Conservation (phyloP, 208 protist genomes). For the Wallacemonas sp. region DNA sequence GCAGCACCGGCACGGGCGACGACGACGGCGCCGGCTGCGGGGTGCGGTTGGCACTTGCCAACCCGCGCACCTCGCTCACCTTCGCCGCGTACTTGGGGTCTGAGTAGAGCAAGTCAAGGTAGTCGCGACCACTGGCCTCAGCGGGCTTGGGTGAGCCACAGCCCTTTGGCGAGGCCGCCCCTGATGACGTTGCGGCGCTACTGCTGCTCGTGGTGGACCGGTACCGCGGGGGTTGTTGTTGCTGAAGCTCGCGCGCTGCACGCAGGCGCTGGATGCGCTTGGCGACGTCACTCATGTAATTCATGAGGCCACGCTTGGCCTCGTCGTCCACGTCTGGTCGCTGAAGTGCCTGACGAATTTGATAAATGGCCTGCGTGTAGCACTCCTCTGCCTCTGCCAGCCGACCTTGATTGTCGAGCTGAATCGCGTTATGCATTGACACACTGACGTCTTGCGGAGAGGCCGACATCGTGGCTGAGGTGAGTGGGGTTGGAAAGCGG, state of each 20-base stretch:
- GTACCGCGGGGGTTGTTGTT: neutral
- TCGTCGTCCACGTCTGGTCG: slow-evolving; percentile 27
- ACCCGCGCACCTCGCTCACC: neutral
- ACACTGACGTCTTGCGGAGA: neutral
- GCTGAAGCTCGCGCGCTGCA: neutral
- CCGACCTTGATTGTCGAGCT: slow-evolving; percentile 38
- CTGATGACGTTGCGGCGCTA: neutral
- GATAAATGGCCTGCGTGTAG: slow-evolving; percentile 53
- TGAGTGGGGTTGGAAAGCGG: too few relatives aligned
- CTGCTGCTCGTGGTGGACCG: neutral
- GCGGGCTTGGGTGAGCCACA: too few relatives aligned
- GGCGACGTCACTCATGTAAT: slow-evolving; percentile 64
- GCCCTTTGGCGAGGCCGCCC: slow-evolving; percentile 1
- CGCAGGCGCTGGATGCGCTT: slow-evolving; percentile 54
- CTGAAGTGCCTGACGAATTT: slow-evolving; percentile 35
- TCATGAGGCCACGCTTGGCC: slow-evolving; percentile 35
- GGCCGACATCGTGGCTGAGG: neutral
- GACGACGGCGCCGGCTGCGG: neutral
- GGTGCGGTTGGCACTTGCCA: neutral
- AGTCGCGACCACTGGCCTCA: slow-evolving; percentile 20
- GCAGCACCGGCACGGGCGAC: neutral
- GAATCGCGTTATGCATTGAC: slow-evolving; percentile 47
- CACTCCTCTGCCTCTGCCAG: slow-evolving; percentile 72
- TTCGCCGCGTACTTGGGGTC: slow-evolving; percentile 10
- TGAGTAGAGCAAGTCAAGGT: slow-evolving; percentile 23